Percentiles rank a stretch among this genome's conserved stretches.
These are phyloP conservation scores for Aphanomyces invadans DNA, from an alignment of 352 stramenopile species.

Conservation along the genomic window DNA sequence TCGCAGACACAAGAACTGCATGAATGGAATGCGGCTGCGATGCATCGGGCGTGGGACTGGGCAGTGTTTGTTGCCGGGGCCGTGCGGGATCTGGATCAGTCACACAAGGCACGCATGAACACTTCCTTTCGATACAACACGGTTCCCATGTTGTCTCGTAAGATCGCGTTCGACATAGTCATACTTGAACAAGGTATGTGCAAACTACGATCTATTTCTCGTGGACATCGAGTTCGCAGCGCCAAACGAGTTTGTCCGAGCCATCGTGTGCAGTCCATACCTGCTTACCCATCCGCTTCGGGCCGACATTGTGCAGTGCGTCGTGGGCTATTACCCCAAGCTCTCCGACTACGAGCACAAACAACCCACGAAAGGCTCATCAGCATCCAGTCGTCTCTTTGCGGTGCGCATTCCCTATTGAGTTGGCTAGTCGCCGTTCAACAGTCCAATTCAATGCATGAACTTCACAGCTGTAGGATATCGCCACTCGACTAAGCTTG, in stretches of 20 bases:
- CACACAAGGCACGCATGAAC: neutral
- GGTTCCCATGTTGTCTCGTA: neutral
- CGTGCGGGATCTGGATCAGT: neutral
- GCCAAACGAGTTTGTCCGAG: neutral
- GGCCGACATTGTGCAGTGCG: neutral
- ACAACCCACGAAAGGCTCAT: neutral
- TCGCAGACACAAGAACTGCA: constrained; percentile 6
- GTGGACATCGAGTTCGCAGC: constrained; percentile 3
- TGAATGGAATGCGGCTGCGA: neutral
- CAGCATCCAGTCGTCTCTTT: neutral
- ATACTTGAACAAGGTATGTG: neutral
- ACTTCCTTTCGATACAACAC: neutral
- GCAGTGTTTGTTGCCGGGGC: neutral
- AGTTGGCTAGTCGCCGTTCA: neutral
- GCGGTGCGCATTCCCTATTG: neutral
- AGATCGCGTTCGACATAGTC: neutral
- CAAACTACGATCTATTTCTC: no score
- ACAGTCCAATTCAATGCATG: neutral
- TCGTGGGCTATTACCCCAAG: constrained; percentile 1
- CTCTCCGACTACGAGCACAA: neutral
- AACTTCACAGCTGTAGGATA: neutral
- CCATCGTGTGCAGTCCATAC: constrained; percentile 6
- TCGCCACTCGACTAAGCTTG: constrained; percentile 1
- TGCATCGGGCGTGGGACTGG: constrained; percentile 23
- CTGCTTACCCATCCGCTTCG: constrained; percentile 17